Conservation (phyloP, 352 stramenopile species). For the Phytophthora nicotianae region DNA sequence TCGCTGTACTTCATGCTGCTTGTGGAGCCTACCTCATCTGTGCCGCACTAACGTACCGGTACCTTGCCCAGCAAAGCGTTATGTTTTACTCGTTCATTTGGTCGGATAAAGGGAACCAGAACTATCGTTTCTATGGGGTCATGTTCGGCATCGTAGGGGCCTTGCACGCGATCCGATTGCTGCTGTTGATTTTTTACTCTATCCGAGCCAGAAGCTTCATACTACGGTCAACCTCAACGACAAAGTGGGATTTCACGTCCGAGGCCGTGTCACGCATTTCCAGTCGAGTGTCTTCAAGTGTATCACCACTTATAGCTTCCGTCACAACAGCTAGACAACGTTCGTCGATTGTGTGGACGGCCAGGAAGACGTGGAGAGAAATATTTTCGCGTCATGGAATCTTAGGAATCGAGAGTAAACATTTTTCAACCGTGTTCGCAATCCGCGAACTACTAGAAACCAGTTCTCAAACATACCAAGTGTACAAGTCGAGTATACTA, state of each 20-base stretch:
- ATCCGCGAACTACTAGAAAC: slow-evolving; percentile 30
- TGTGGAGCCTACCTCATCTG: slow-evolving; percentile 18
- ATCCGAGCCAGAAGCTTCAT: slow-evolving; percentile 17
- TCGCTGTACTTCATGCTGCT: background rate
- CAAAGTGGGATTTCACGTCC: background rate
- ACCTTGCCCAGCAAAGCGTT: slow-evolving; percentile 27
- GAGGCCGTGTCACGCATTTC: background rate
- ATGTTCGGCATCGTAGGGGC: slow-evolving; percentile 35
- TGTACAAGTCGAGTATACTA: slow-evolving; percentile 26
- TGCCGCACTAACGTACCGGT: slow-evolving; percentile 28
- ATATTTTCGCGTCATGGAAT: slow-evolving; percentile 25
- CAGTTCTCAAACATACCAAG: slow-evolving; percentile 33
- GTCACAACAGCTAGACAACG: background rate
- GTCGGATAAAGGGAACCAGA: slow-evolving; percentile 17
- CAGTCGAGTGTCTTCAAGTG: background rate
- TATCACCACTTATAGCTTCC: background rate
- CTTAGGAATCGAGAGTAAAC: slow-evolving; percentile 34
- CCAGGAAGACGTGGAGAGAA: slow-evolving; percentile 1
- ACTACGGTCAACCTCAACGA: slow-evolving; percentile 18
- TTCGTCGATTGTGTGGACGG: background rate
- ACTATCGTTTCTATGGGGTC: slow-evolving; percentile 30
- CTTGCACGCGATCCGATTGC: slow-evolving; percentile 29
- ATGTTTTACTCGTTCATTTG: slow-evolving; percentile 35
- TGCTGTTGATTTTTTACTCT: slow-evolving; percentile 26
- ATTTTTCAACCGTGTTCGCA: slow-evolving; percentile 29